phyloP scores from a whole-genome alignment of 352 stramenopile species.

The Pythium brachiatum region DNA sequence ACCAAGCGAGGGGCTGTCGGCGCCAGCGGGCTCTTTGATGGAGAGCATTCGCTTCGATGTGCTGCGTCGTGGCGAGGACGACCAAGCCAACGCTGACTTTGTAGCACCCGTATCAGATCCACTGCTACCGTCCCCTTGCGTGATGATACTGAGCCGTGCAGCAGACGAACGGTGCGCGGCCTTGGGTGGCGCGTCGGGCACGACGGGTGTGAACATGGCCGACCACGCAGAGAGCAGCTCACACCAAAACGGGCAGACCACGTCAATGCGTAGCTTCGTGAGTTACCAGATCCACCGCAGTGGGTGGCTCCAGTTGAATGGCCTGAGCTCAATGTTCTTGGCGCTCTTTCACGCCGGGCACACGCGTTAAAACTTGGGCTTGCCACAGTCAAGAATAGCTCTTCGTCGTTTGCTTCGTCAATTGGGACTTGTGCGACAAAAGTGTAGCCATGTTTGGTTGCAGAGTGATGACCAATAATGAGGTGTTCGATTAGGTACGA shows the following conservation, averaged over 20 bases:
- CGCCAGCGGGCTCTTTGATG: not conserved
- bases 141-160: not conserved
- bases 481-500: conserved; percentile 20
- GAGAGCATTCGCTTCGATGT: conserved; percentile 8
- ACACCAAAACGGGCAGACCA: not conserved
- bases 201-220: conserved; percentile 23
- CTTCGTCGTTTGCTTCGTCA: no score
- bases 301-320: not conserved
- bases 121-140: not conserved
- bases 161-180: not conserved
- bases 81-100: not conserved
- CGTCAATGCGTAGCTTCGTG: not conserved
- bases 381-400: not conserved
- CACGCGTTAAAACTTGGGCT: not conserved
- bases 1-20: not conserved
- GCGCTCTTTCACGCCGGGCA: not conserved
- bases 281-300: no score
- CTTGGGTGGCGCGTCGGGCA: conserved; percentile 5
- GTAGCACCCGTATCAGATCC: not conserved
- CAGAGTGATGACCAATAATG: conserved; percentile 9
- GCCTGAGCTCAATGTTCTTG: not conserved
- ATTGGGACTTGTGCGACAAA: not conserved
- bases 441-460: conserved; percentile 21
- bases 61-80: not conserved
- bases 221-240: not conserved